Percentiles rank a stretch among this genome's conserved stretches.
Evolutionary conservation across 1,284 basidiomycete genomes (phyloP).

Genomic region (Sporisorium iseilematis-ciliati): DNA sequence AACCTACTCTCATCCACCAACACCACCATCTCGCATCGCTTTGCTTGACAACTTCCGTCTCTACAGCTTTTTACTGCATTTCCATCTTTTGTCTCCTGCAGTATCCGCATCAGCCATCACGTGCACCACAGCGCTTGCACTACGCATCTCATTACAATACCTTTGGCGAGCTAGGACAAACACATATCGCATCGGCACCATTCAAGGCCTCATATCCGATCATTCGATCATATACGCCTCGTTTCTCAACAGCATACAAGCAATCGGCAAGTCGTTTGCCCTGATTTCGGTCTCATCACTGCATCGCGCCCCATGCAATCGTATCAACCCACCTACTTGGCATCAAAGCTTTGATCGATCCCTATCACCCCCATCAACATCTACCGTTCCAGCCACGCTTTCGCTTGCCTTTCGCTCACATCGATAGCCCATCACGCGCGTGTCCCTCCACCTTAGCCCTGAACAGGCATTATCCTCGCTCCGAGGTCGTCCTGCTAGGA

Average conservation of each 20-base stretch:
- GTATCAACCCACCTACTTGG: neutral
- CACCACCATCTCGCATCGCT: neutral
- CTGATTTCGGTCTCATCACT: neutral
- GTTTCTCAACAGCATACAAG: neutral
- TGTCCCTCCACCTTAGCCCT: neutral
- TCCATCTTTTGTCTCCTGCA: conserved; percentile 2
- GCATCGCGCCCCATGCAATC: conserved; percentile 1
- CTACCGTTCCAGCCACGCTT: neutral
- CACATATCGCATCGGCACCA: neutral
- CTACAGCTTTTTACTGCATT: conserved; percentile 4
- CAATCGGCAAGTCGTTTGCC: too few relatives aligned
- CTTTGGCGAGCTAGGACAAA: neutral
- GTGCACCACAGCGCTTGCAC: neutral
- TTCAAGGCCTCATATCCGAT: neutral
- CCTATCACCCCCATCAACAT: neutral
- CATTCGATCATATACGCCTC: neutral
- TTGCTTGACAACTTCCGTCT: neutral
- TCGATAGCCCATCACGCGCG: neutral
- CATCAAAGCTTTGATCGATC: neutral
- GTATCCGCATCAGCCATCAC: neutral
- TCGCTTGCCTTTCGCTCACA: neutral
- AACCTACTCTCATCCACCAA: neutral
- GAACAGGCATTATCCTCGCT: conserved; percentile 10
- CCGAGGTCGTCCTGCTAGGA: conserved; percentile 13
- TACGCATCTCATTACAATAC: neutral